Evolutionary conservation across 257 asterid genomes (phyloP).

Genomic region (Forsythia viridissima): DNA sequence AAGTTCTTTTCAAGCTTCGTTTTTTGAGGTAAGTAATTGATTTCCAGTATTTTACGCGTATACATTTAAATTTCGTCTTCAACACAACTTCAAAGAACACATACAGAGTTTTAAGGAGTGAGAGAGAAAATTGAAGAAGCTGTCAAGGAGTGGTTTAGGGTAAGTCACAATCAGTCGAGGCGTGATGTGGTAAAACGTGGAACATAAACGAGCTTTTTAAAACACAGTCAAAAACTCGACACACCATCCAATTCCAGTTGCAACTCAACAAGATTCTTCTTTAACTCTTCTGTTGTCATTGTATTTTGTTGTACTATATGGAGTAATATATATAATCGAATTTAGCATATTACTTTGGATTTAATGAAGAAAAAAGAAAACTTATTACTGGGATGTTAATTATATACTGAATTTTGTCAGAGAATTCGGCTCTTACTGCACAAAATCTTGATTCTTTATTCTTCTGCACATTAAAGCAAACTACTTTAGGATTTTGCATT

Average conservation of each 20-base stretch:
- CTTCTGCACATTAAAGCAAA: constrained; percentile 47
- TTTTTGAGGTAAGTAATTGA: too few relatives aligned
- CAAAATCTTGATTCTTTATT: constrained; percentile 10
- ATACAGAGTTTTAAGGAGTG: too few relatives aligned
- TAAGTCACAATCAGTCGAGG: background rate
- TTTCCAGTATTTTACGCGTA: too few relatives aligned
- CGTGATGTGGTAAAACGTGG: too few relatives aligned
- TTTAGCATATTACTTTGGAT: background rate
- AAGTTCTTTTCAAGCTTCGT: background rate
- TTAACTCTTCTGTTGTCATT: background rate
- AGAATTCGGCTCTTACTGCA: constrained; percentile 40
- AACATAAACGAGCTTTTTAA: too few relatives aligned
- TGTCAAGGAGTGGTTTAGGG: too few relatives aligned
- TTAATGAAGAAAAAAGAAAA: constrained; percentile 1
- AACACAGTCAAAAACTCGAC: background rate
- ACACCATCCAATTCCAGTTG: background rate
- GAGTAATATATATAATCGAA: too few relatives aligned
- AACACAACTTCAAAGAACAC: too few relatives aligned
- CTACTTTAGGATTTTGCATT: constrained; percentile 46
- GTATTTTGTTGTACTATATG: background rate
- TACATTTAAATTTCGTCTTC: too few relatives aligned
- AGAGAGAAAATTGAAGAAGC: too few relatives aligned
- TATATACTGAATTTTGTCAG: constrained; percentile 38
- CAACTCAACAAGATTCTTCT: background rate
- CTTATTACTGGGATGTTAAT: constrained; percentile 16